Percentiles rank a stretch among this genome's conserved stretches.
phyloP scores from a whole-genome alignment of 352 stramenopile genomes.

The Peronospora tabacina region DNA sequence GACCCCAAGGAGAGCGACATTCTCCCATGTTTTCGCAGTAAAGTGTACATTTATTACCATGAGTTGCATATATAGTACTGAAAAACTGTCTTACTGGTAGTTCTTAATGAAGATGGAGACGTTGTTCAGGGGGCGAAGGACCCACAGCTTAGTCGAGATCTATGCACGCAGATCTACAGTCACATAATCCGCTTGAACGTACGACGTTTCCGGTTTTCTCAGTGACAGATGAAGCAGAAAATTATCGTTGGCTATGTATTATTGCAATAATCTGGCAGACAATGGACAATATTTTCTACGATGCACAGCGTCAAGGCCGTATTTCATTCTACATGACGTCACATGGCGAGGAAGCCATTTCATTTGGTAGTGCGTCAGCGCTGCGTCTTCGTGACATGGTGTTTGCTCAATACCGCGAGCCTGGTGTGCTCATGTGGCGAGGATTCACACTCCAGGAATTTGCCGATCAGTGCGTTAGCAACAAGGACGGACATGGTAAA shows the following conservation, averaged over 20 bases:
- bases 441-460: too few species aligned
- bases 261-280: constrained; percentile 38
- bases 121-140: constrained; percentile 64
- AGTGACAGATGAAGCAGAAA: not conserved
- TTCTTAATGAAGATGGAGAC: constrained; percentile 82
- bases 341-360: constrained; percentile 92
- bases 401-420: constrained; percentile 77
- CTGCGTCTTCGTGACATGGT: constrained; percentile 88
- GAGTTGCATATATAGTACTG: constrained; percentile 3
- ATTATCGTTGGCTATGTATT: constrained; percentile 2
- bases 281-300: constrained; percentile 97
- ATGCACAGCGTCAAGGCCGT: constrained; percentile 94
- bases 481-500: constrained; percentile 92
- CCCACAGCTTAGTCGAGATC: constrained; percentile 65
- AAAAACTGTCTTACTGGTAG: constrained; percentile 10
- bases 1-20: constrained; percentile 74
- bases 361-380: constrained; percentile 91
- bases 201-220: constrained; percentile 2
- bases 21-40: constrained; percentile 88
- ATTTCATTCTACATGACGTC: constrained; percentile 97
- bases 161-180: constrained; percentile 83
- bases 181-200: constrained; percentile 81
- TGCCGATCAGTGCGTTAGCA: constrained; percentile 95
- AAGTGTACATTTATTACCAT: not conserved
- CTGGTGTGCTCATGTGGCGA: too few species aligned